Evolutionary conservation across 108 stramenopile species (phyloP), one percentile per base, ranked within the genome.

Genomic region (Pelagomonas calceolata): DNA sequence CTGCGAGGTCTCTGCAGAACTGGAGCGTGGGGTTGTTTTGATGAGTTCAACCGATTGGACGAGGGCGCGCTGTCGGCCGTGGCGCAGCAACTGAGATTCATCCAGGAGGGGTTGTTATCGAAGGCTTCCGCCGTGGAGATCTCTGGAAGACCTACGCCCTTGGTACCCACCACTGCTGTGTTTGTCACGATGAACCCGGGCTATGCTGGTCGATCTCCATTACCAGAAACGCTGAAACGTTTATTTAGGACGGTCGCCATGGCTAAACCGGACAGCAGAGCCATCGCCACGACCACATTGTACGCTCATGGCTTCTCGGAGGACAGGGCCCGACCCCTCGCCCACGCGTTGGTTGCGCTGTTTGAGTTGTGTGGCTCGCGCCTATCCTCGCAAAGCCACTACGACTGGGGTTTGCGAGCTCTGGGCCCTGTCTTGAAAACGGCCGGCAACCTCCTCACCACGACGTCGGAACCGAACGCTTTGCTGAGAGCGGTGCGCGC

Each of bases 171-270:
- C 21, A 60, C 51, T 17, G 51, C 7, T 26, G 95, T 97, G 65
- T 98, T 98, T 77, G 91, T 98, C 16, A 99, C 98, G 31, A 95
- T 98, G 95, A 99, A 99, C 79, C 98, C 98, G 37, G 98, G 97
- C 37, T 98, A 99, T 81, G 97, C 95, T 12, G 97, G 98, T n/a
- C 91, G 98, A 63, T 88, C 88, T 66, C 95, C 97, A 75, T 88
- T 99, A 66, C 98, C 98, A 17, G 98, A 99, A 74, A 99, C 97
- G 76, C 82, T 99, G 37, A 99, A 98, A 82, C 90, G 80, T 45
- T 88, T 99, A 21, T 99, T 99, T 84, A 82, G 98, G 26, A 90
- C 97, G 12, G 92, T 97, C 18, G 98, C 98, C 32, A 99, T 99
- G 98, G 92, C 94, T 64, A 82, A 86, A 29, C 98, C 98, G 26